Conservation (phyloP, 2,329 filamentous ascomycete genomes). For the Aureobasidium musti region DNA sequence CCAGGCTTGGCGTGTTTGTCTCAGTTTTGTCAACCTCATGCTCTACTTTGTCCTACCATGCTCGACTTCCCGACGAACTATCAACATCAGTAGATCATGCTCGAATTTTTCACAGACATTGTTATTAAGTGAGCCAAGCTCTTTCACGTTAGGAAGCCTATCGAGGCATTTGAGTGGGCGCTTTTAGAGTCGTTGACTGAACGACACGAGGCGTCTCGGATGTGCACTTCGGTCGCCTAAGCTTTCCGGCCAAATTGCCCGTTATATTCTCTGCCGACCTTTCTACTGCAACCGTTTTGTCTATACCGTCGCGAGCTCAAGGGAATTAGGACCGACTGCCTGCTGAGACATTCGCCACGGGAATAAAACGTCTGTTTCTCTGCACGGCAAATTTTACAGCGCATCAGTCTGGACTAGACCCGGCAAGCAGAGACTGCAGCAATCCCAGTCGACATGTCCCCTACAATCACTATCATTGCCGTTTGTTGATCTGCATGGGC, state of each 20-base stretch:
- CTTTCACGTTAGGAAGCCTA: background rate
- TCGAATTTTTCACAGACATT: too few relatives aligned
- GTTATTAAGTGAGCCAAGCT: background rate
- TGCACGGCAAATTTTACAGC: background rate
- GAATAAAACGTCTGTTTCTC: background rate
- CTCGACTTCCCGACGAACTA: too few relatives aligned
- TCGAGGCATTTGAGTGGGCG: background rate
- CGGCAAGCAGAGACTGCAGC: background rate
- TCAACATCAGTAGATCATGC: too few relatives aligned
- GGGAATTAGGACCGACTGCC: background rate
- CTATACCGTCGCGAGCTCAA: background rate
- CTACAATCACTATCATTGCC: background rate
- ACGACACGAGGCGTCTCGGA: background rate
- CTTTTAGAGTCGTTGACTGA: background rate
- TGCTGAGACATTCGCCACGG: background rate
- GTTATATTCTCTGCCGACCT: conserved; percentile 1
- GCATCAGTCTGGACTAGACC: background rate
- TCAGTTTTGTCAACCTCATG: background rate
- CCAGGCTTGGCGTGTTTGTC: conserved; percentile 9
- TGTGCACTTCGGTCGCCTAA: background rate
- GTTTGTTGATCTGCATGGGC: conserved; percentile 9
- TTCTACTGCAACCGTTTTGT: conserved; percentile 6
- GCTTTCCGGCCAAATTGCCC: background rate
- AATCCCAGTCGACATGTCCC: background rate
- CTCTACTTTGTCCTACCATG: too few relatives aligned